Conservation (phyloP, 2,329 filamentous ascomycete species). For the Endocalyx cinctus region DNA sequence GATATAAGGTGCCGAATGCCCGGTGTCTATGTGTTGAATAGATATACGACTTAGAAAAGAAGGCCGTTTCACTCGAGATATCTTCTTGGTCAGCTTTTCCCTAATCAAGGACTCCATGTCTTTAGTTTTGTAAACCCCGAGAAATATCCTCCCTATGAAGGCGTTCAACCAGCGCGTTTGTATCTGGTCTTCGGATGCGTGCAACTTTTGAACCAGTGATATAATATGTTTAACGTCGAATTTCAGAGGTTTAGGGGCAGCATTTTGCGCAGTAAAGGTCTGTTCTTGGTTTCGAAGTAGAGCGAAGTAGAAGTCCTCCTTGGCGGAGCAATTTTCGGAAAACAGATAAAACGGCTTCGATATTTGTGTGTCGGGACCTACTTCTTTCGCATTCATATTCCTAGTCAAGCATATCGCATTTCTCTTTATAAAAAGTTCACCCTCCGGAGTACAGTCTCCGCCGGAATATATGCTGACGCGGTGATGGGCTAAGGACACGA, state of each 20-base stretch:
- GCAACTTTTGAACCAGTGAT: slow-evolving; percentile 80
- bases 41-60: slow-evolving; percentile 81
- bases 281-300: slow-evolving; percentile 80
- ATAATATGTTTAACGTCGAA: slow-evolving; percentile 87
- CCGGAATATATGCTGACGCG: slow-evolving; percentile 81
- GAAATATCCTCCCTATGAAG: slow-evolving; percentile 79
- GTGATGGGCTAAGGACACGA: slow-evolving; percentile 88
- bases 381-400: slow-evolving; percentile 50
- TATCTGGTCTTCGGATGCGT: slow-evolving; percentile 85
- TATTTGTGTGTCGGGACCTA: slow-evolving; percentile 49
- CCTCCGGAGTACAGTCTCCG: slow-evolving; percentile 73
- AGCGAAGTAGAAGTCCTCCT: slow-evolving; percentile 97
- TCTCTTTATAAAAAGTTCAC: slow-evolving; percentile 91
- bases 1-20: slow-evolving; percentile 80
- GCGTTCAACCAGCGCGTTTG: slow-evolving; percentile 95
- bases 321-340: slow-evolving; percentile 90
- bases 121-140: slow-evolving; percentile 79
- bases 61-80: slow-evolving; percentile 86
- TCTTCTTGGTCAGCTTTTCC: slow-evolving; percentile 91
- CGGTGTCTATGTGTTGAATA: slow-evolving; percentile 80
- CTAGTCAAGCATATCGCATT: slow-evolving; percentile 82
- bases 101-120: slow-evolving; percentile 76
- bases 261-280: slow-evolving; percentile 49
- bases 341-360: slow-evolving; percentile 91
- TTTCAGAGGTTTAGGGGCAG: slow-evolving; percentile 63